Percentiles rank a stretch among this genome's conserved stretches.
These are phyloP conservation scores for Sungouiozyma ichnusensis DNA, from an alignment of 805 yeast species.

Conservation along the genomic window DNA sequence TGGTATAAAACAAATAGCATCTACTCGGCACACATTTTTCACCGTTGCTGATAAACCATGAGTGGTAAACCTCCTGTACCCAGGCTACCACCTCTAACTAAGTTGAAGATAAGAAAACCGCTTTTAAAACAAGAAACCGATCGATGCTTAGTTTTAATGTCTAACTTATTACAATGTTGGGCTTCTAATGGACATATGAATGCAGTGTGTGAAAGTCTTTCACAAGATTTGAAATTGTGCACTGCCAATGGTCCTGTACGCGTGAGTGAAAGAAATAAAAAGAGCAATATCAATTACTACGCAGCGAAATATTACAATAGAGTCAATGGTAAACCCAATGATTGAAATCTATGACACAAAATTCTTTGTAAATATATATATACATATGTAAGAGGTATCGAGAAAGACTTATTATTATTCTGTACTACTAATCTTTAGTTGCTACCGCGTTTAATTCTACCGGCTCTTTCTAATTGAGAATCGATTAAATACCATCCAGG, in stretches of 20 bases:
- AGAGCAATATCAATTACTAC: slow-evolving; percentile 42
- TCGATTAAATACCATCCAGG: slow-evolving; percentile 29
- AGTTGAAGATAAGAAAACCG: slow-evolving; percentile 60
- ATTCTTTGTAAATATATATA: background rate
- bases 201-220: slow-evolving; percentile 52
- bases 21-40: too few relatives aligned
- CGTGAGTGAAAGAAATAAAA: slow-evolving; percentile 15
- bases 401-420: too few relatives aligned
- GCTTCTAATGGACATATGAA: slow-evolving; percentile 87
- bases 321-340: slow-evolving; percentile 39
- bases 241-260: slow-evolving; percentile 36
- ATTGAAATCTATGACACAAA: slow-evolving; percentile 7
- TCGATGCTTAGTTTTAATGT: slow-evolving; percentile 73
- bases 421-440: too few relatives aligned
- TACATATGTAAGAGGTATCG: background rate
- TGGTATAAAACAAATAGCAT: too few relatives aligned
- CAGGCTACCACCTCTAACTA: slow-evolving; percentile 62
- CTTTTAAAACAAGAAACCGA: slow-evolving; percentile 47
- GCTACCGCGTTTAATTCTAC: slow-evolving; percentile 18
- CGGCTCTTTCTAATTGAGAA: slow-evolving; percentile 25
- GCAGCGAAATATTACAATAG: slow-evolving; percentile 41
- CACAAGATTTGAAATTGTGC: slow-evolving; percentile 62
- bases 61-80: slow-evolving; percentile 31
- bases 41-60: too few relatives aligned
- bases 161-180: slow-evolving; percentile 87